These are phyloP conservation scores for Debaryomyces castellii DNA, from an alignment of 805 yeast genomes.

Conservation along the genomic window DNA sequence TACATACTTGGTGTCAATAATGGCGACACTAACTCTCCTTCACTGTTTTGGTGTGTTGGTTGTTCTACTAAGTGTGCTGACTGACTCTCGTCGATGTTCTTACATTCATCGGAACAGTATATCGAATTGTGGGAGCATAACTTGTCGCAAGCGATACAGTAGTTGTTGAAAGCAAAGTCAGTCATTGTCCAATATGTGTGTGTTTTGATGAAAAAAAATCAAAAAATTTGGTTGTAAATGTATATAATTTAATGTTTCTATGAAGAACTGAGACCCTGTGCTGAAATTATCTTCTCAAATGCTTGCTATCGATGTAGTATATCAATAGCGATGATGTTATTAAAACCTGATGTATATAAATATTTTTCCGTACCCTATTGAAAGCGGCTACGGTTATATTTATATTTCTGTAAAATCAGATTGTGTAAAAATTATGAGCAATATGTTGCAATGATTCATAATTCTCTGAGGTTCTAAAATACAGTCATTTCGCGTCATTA, in stretches of 20 bases:
- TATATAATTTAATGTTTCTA: background rate
- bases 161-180: conserved; percentile 35
- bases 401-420: conserved; percentile 5
- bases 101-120: conserved; percentile 33
- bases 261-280: background rate
- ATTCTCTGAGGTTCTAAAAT: conserved; percentile 2
- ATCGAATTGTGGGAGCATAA: conserved; percentile 22
- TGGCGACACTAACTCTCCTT: conserved; percentile 32
- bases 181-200: conserved; percentile 28
- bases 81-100: conserved; percentile 29
- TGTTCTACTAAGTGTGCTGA: conserved; percentile 14
- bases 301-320: background rate
- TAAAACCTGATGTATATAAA: conserved; percentile 1
- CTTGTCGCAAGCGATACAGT: conserved; percentile 37
- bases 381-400: conserved; percentile 1
- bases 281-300: background rate
- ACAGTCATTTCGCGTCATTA: conserved; percentile 7
- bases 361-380: background rate
- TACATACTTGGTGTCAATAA: conserved; percentile 37
- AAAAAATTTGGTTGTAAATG: background rate
- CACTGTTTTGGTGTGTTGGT: conserved; percentile 5
- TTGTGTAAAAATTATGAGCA: conserved; percentile 6
- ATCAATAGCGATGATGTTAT: background rate
- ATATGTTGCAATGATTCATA: conserved; percentile 7
- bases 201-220: background rate